Conservation (phyloP, 169 alveolate species). For the Eimeria necatrix region DNA sequence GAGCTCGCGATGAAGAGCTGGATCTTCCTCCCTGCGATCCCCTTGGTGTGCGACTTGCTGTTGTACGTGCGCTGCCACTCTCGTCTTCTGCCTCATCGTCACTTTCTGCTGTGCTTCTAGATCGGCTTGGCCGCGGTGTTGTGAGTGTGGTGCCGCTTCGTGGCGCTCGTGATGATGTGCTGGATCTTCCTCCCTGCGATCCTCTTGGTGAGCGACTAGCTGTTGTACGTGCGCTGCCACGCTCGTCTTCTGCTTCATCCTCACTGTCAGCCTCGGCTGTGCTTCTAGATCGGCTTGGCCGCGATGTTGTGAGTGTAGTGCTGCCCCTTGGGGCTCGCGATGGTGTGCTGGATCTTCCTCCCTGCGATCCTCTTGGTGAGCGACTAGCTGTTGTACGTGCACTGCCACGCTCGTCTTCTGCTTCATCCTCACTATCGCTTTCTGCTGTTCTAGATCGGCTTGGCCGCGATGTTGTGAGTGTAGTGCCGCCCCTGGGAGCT, state of each 20-base stretch:
- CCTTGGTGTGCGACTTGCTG: neutral
- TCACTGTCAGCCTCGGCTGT: neutral
- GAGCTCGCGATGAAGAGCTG: neutral
- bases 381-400: neutral
- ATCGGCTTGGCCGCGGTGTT: neutral
- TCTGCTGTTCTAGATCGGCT: neutral
- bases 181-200: neutral
- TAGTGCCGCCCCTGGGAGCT: neutral
- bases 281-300: neutral
- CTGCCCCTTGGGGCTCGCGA: neutral
- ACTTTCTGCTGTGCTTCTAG: neutral
- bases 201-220: neutral
- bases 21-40: neutral
- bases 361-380: neutral
- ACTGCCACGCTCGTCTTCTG: neutral
- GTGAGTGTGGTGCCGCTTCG: neutral
- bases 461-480: neutral
- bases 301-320: neutral
- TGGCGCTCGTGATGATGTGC: neutral
- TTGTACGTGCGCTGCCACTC: neutral
- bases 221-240: neutral
- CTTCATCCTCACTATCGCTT: neutral
- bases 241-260: neutral
- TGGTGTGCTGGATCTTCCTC: neutral
- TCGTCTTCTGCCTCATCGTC: neutral